Evolutionary conservation across 768 basidiomycete genomes (phyloP), one percentile per base, ranked within the genome.

Genomic region (Boletus rufocinnamomeus): DNA sequence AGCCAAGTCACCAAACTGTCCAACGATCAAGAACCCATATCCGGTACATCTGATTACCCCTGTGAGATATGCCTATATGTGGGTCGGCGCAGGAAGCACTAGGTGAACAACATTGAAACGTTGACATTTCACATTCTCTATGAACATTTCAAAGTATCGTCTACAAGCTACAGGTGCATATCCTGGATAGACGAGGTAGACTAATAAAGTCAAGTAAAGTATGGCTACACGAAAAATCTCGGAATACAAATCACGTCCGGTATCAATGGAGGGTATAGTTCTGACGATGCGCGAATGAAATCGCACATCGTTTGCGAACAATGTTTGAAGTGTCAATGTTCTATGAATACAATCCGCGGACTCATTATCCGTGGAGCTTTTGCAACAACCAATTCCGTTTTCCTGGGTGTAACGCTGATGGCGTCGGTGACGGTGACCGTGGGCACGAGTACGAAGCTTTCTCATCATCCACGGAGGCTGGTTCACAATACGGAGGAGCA

Each of bases 401-500:
- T 3, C 16, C 53, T 3, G 34, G 17, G 4, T 48, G 58, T 14
- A 59, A 25, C 8, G 54, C 21, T 2, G 63, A 50, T 7, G 27
- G 40, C 4, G 60, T 45, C 4, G 30, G 40, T 4, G 63, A 47
- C 5, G 23, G 34, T 5, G 61, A 44, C 2, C 28, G 52, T 6
- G 58, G n/a, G 2, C 4, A 30, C 1, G 41, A 0, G 32, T 44
- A 51, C 23, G 68, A 54, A 47, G 48, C 53, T 56, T 71, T 69
- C 16, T 66, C 56, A 2, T 63, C 63, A 14, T 59, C 55, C 13
- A 43, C 45, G 19, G 10, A 13, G 9, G 54, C 57, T 25, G 21
- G 14, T 4, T 23, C 40, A 2, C 9, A 70, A 58, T 83, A 84
- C 8, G 69, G 70, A 6, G 82, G 83, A 13, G 76, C 79, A 11